Evolutionary conservation across 2,329 filamentous ascomycete genomes (phyloP).

Genomic region (Phialocephala subalpina): DNA sequence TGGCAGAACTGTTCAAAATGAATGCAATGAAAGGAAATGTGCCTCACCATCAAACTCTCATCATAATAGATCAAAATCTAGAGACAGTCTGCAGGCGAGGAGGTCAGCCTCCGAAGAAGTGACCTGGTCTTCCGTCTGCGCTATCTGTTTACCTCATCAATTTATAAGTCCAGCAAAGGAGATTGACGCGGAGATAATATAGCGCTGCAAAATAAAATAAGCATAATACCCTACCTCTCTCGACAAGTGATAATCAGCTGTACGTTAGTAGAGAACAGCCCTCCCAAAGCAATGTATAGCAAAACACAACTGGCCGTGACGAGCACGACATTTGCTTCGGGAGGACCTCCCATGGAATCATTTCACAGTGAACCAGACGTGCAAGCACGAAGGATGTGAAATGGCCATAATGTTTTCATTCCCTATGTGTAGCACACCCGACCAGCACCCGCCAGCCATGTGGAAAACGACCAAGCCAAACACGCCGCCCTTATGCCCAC

Average conservation of each 20-base stretch:
- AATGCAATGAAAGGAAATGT: conserved; percentile 11
- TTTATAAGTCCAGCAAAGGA: conserved; percentile 61
- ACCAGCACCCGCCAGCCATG: conserved; percentile 32
- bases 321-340: conserved; percentile 59
- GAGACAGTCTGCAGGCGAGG: conserved; percentile 86
- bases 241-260: background rate
- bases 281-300: conserved; percentile 45
- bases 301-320: conserved; percentile 32
- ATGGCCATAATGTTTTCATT: conserved; percentile 66
- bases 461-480: conserved; percentile 34
- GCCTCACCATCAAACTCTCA: conserved; percentile 87
- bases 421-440: conserved; percentile 39
- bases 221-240: conserved; percentile 11
- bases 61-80: conserved; percentile 68
- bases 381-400: conserved; percentile 62
- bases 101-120: conserved; percentile 52
- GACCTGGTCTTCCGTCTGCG: conserved; percentile 74
- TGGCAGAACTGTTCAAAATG: background rate
- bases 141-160: conserved; percentile 93
- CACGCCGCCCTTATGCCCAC: conserved; percentile 31
- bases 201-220: conserved; percentile 58
- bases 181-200: conserved; percentile 90
- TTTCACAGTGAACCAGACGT: conserved; percentile 62
- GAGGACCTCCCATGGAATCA: conserved; percentile 78
- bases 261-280: conserved; percentile 39